Base-by-base conservation (phyloP, 2,329 filamentous ascomycete genomes). In the Botryotinia calthae region DNA sequence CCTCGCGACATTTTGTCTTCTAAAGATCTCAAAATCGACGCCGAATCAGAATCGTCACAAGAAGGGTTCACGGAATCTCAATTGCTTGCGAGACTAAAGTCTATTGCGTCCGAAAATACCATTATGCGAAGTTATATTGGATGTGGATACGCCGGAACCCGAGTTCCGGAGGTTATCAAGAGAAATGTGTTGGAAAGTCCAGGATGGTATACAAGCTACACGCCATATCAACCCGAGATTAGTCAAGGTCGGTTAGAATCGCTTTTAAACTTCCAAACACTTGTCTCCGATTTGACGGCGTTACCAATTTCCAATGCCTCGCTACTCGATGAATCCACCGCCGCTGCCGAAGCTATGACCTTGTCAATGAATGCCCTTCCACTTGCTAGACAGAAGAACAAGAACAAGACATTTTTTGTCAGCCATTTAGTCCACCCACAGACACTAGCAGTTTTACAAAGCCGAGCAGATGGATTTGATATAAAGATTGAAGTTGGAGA, bases 181-280 rank as follows among this genome's bases (percentile, higher is more conserved):
- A 88, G 95, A 77, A 98, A 98, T 81, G 87, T 98, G 7, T 85
- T 98, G 73, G 94, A 98, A 86, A 95, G 92, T 81, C 95, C 95
- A 8, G 94, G 91, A 16, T 98, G 95, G 95, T 98, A 98, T 82
- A 98, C 95, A 58, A 97, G 94, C 84, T 98, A 98, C 82, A 98
- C 95, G 0, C 95, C 95, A 25, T 98, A 98, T 83, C 95, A 98
- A 84, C 92, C 95, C 3, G 95, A 98, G 84, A 97, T 98, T 85
- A 97, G 94, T 82, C 95, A 98, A 84, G 95, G 95, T 51, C 90
- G 95, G 72, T 84, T 98, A 75, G 94, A 98, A 86, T 97, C 94
- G 9, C 85, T 98, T 71, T 86, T 98, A 75, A 98, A 98, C 86
- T 98, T 94, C 85, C 95, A 98, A 85, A 98, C 95, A 28, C 87